Percentiles rank a stretch among this genome's conserved stretches.
These are phyloP conservation scores for Phytophthora parvispora DNA, from an alignment of 352 stramenopile species.

Conservation along the genomic window DNA sequence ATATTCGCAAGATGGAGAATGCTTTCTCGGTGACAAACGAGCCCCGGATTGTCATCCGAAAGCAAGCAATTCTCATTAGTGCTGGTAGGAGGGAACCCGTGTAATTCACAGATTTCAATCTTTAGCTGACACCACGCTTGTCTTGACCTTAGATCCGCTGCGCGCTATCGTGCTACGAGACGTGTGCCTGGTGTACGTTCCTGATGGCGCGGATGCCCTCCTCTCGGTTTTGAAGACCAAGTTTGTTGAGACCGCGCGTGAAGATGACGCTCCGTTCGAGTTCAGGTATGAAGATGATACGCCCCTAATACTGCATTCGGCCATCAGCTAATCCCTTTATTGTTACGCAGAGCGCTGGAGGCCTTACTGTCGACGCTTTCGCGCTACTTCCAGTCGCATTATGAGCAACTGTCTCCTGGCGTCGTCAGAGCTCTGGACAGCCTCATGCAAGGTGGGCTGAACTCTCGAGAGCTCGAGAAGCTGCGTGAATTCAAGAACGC, in stretches of 20 bases:
- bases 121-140: neutral
- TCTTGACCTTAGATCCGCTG: slow-evolving; percentile 48
- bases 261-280: slow-evolving; percentile 61
- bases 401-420: slow-evolving; percentile 47
- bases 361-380: slow-evolving; percentile 65
- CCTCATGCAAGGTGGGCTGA: slow-evolving; percentile 56
- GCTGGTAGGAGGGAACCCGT: slow-evolving; percentile 60
- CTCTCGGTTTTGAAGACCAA: slow-evolving; percentile 57
- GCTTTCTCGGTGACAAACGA: slow-evolving; percentile 74
- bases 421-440: slow-evolving; percentile 58
- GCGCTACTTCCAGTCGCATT: slow-evolving; percentile 66
- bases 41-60: slow-evolving; percentile 66
- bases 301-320: too few relatives aligned
- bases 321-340: slow-evolving; percentile 1
- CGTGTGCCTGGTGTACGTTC: slow-evolving; percentile 59
- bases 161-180: slow-evolving; percentile 66
- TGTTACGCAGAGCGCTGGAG: slow-evolving; percentile 46
- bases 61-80: slow-evolving; percentile 76
- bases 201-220: slow-evolving; percentile 48
- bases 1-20: slow-evolving; percentile 79
- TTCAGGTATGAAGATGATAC: slow-evolving; percentile 47
- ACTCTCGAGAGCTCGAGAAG: slow-evolving; percentile 62
- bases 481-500: slow-evolving; percentile 79
- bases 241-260: slow-evolving; percentile 49
- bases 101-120: too few relatives aligned